Base-by-base conservation (phyloP, 495 filamentous ascomycete genomes). In the Melanomma pulvis-pyrius region DNA sequence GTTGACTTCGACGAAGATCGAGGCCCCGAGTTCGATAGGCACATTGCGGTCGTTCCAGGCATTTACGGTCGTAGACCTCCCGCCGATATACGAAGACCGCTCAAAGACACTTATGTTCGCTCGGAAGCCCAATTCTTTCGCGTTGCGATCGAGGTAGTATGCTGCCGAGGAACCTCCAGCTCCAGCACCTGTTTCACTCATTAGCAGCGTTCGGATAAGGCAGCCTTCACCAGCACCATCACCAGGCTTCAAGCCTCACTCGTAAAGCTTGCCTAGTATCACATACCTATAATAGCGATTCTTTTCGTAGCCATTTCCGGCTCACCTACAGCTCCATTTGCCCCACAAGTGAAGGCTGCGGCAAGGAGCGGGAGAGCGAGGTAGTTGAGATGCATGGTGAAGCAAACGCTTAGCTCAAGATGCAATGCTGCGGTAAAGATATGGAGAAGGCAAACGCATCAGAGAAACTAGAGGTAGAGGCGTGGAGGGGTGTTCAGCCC, bases 101-200 rank as follows among this genome's bases (percentile, higher is more conserved):
- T 98, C 96, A 73, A 90, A 98, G 51, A 99, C 81, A 15, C 92
- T 97, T 73, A 98, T 88, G 66, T 94, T 87, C 49, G 91, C 71
- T 6, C 77, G 77, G 8, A 72, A 56, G 12, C 79, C 82, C 5
- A 80, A 73, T 44, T 82, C 67, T 1, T 80, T 74, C 21, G 91
- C 87, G 73, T 86, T 91, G 71, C 89, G 84, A 46, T 82, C 83
- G 34, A 99, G 78, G 67, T 92, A 85, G 74, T 93, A 94, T 34
- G 96, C 93, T 11, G 92, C 80, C 13, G 93, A 96, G 2, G 96
- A 84, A 13, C 94, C 96, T 19, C 84, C 96, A 50, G 94, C 87
- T 25, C 94, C 94, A 75, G 94, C 94, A 63, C 94, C 93, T 97
- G 39, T 34, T 39, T 24, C 32, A 36, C 12, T 30, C 59, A 26